phyloP scores from a whole-genome alignment of 2,329 filamentous ascomycete species.

The Chrysosporium keratinophilum region DNA sequence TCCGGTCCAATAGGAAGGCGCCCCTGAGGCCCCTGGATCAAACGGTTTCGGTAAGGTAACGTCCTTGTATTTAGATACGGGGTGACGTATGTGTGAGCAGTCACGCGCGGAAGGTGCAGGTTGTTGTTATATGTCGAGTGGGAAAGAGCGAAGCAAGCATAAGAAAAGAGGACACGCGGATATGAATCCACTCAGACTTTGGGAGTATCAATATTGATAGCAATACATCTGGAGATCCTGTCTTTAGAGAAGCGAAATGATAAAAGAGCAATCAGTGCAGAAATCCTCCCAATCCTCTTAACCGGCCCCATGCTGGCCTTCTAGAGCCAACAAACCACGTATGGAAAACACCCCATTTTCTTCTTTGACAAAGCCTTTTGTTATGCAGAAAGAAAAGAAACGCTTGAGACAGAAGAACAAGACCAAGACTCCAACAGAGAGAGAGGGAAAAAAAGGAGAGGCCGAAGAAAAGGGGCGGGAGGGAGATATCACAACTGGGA shows the following conservation, averaged over 20 bases:
- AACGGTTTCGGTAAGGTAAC: conserved; percentile 5
- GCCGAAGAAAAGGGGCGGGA: background rate
- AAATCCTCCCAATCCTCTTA: background rate
- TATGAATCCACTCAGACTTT: background rate
- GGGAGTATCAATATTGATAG: background rate
- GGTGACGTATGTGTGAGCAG: background rate
- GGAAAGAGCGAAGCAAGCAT: background rate
- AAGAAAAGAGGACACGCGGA: background rate
- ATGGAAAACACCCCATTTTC: background rate
- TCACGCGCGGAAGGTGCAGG: background rate
- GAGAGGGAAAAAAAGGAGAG: background rate
- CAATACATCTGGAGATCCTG: conserved; percentile 2
- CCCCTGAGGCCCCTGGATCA: background rate
- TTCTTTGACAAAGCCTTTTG: background rate
- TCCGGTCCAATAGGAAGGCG: conserved; percentile 3
- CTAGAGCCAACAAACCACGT: background rate
- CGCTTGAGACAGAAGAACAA: background rate
- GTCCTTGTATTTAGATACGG: background rate
- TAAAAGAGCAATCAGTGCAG: background rate
- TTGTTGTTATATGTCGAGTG: background rate
- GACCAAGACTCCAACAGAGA: background rate
- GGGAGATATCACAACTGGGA: background rate
- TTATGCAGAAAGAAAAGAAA: background rate
- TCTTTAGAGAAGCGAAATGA: background rate
- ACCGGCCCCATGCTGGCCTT: background rate